phyloP scores from a whole-genome alignment of 371 early-diverging fungal genomes.

The Mortierella sp. region DNA sequence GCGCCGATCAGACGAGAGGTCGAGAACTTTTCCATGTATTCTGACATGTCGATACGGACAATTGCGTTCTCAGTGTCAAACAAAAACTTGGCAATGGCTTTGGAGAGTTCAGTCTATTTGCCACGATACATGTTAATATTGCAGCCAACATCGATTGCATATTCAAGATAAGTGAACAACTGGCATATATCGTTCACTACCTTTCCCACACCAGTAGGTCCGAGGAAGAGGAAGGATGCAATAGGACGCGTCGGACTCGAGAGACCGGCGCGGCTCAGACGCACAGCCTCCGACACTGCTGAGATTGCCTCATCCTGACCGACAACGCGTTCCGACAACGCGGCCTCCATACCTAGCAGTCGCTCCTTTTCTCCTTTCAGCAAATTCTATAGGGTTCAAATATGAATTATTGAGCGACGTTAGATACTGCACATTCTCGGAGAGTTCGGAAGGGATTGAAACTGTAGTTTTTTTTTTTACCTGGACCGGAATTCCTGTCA shows the following conservation, averaged over 20 bases:
- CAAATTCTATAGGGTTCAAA: conserved; percentile 59
- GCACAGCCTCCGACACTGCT: conserved; percentile 82
- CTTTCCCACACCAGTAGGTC: conserved; percentile 94
- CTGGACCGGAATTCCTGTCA: conserved; percentile 92
- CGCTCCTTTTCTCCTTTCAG: conserved; percentile 86
- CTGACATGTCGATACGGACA: conserved; percentile 94
- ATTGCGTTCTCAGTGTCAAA: conserved; percentile 89
- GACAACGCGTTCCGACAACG: conserved; percentile 77
- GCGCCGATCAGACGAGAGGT: conserved; percentile 92
- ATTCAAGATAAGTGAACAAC: conserved; percentile 15
- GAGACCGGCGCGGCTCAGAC: conserved; percentile 86
- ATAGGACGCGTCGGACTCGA: conserved; percentile 84
- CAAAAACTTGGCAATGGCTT: conserved; percentile 88
- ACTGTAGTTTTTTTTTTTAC: conserved; percentile 51
- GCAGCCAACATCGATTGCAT: too few species aligned
- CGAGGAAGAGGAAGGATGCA: conserved; percentile 93
- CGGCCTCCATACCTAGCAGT: conserved; percentile 83
- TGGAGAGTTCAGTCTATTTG: conserved; percentile 82
- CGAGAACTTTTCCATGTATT: conserved; percentile 86
- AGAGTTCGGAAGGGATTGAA: too few species aligned
- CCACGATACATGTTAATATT: background rate
- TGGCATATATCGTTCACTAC: conserved; percentile 51
- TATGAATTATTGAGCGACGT: too few species aligned
- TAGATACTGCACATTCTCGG: too few species aligned
- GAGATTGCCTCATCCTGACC: conserved; percentile 90